Conservation (phyloP, 805 yeast genomes). For the Myxozyma vanderwaltii region DNA sequence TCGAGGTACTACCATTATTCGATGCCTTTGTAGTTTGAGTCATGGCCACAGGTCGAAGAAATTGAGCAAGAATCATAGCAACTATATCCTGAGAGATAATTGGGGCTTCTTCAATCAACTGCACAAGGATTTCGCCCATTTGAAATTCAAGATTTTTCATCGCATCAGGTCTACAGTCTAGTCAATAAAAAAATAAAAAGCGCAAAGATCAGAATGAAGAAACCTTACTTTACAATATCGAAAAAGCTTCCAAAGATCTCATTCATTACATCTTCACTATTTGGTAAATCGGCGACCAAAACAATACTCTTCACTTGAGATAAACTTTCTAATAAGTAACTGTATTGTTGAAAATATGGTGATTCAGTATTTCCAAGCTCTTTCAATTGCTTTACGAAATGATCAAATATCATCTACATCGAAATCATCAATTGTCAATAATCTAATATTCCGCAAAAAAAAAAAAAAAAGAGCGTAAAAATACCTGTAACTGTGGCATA, state of each 20-base stretch:
- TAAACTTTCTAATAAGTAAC: constrained; percentile 64
- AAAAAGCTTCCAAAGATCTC: constrained; percentile 65
- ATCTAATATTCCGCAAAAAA: neutral
- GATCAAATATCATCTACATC: constrained; percentile 54
- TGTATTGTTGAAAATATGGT: constrained; percentile 63
- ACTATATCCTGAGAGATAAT: constrained; percentile 62
- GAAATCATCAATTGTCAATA: neutral
- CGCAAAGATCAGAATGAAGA: neutral
- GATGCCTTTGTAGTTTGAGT: constrained; percentile 5
- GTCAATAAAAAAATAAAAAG: too few relatives aligned
- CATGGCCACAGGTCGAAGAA: constrained; percentile 47
- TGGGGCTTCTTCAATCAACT: constrained; percentile 71
- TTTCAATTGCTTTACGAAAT: constrained; percentile 65
- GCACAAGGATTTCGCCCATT: constrained; percentile 71
- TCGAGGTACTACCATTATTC: too few relatives aligned
- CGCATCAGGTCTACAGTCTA: constrained; percentile 29
- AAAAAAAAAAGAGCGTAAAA: neutral
- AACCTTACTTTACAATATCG: constrained; percentile 47
- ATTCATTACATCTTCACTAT: constrained; percentile 57
- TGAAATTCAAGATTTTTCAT: constrained; percentile 55
- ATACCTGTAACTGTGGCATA: constrained; percentile 56
- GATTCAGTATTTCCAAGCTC: constrained; percentile 53
- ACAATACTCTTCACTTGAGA: constrained; percentile 77
- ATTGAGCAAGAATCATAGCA: constrained; percentile 65
- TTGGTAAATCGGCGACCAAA: constrained; percentile 72